Conservation (phyloP, 768 basidiomycete genomes). For the Psilocybe cubensis region DNA sequence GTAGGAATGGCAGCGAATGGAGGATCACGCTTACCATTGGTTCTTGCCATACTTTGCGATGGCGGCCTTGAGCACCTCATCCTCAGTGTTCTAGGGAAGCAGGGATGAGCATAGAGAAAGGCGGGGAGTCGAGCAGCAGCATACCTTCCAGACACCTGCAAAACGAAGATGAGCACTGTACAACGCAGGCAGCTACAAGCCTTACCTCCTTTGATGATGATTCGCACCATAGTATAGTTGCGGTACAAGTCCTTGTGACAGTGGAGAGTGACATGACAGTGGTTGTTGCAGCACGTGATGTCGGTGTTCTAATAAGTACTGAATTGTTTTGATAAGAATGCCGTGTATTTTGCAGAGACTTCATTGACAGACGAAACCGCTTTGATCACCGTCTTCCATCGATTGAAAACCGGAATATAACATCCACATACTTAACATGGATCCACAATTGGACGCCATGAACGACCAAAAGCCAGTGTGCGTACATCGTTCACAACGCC, state of each 20-base stretch:
- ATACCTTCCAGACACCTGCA: slow-evolving; percentile 82
- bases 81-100: slow-evolving; percentile 79
- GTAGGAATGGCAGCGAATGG: neutral
- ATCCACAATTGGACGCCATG: slow-evolving; percentile 37
- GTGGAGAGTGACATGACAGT: slow-evolving; percentile 5
- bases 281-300: slow-evolving; percentile 7
- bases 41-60: slow-evolving; percentile 98
- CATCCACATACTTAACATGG: slow-evolving; percentile 39
- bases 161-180: slow-evolving; percentile 6
- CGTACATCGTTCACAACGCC: slow-evolving; percentile 18
- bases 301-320: slow-evolving; percentile 5
- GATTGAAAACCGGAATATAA: slow-evolving; percentile 39
- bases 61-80: slow-evolving; percentile 98
- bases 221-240: slow-evolving; percentile 68
- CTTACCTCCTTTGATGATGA: slow-evolving; percentile 89
- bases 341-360: too few relatives aligned
- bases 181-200: slow-evolving; percentile 12
- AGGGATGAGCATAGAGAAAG: slow-evolving; percentile 13
- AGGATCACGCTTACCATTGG: slow-evolving; percentile 65
- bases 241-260: slow-evolving; percentile 5
- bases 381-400: slow-evolving; percentile 46
- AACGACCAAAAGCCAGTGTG: slow-evolving; percentile 37
- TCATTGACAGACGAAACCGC: too few relatives aligned
- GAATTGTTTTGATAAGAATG: too few relatives aligned
- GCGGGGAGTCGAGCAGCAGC: slow-evolving; percentile 5